phyloP scores from a whole-genome alignment of 495 filamentous ascomycete species.

The Pseudotulostoma volvatum region DNA sequence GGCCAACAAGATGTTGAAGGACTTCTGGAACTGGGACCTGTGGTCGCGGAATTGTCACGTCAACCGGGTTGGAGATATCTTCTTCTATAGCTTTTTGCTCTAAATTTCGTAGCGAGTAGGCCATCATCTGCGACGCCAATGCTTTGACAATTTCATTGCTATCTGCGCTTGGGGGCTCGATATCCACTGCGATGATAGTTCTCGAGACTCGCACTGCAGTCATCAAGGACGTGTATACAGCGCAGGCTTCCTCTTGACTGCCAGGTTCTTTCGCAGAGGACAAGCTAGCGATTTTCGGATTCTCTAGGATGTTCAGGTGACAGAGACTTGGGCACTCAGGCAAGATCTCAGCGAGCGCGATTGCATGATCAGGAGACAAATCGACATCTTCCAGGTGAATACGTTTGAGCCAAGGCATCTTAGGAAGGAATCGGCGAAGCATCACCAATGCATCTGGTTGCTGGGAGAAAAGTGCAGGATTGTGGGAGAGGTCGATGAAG shows the following conservation, averaged over 20 bases:
- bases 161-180: conserved; percentile 65
- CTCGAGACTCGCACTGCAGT: conserved; percentile 72
- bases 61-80: conserved; percentile 21
- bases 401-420: conserved; percentile 63
- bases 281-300: conserved; percentile 50
- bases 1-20: conserved; percentile 46
- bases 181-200: conserved; percentile 76
- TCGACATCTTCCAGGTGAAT: conserved; percentile 82
- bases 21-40: conserved; percentile 45
- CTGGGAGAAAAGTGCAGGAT: conserved; percentile 58
- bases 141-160: conserved; percentile 83
- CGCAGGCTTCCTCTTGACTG: conserved; percentile 79
- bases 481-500: conserved; percentile 85
- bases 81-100: conserved; percentile 42
- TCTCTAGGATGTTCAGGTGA: conserved; percentile 79
- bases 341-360: conserved; percentile 75
- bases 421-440: conserved; percentile 70
- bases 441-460: conserved; percentile 59
- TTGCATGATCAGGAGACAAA: conserved; percentile 69
- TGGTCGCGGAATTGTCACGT: conserved; percentile 16
- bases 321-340: conserved; percentile 71
- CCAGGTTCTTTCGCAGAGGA: conserved; percentile 54
- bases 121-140: conserved; percentile 80
- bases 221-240: conserved; percentile 81
- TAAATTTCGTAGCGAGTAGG: conserved; percentile 84